Evolutionary conservation across 495 filamentous ascomycete genomes (phyloP).

Genomic region (Lophiostoma macrostomum): DNA sequence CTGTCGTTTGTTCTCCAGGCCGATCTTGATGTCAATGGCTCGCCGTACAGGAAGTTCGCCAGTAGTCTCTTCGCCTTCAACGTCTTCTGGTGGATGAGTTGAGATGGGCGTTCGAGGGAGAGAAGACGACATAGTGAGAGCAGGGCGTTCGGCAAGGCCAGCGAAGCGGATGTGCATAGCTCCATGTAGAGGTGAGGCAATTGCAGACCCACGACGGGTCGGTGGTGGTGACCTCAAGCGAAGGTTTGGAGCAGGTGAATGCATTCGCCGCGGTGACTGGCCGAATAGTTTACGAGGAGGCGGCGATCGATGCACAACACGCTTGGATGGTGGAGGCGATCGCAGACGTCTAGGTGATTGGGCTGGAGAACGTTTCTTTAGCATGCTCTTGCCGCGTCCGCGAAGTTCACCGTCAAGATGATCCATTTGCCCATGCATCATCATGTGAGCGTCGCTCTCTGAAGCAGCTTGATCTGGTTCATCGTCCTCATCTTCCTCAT

Average conservation of each 20-base stretch:
- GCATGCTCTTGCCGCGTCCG: conserved; percentile 40
- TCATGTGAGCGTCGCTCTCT: conserved; percentile 57
- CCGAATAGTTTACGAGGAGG: conserved; percentile 64
- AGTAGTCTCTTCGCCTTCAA: conserved; percentile 29
- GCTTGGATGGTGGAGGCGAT: conserved; percentile 45
- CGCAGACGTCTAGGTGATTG: conserved; percentile 50
- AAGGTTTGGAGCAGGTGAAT: conserved; percentile 57
- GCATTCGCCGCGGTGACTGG: conserved; percentile 66
- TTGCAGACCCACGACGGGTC: conserved; percentile 44
- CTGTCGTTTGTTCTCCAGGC: conserved; percentile 89
- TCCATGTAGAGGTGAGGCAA: conserved; percentile 15
- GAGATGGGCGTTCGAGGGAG: conserved; percentile 36
- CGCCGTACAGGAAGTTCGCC: conserved; percentile 51
- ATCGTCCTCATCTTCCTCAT: conserved; percentile 58
- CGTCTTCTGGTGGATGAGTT: conserved; percentile 13
- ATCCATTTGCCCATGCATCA: conserved; percentile 58
- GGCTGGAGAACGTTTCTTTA: conserved; percentile 46
- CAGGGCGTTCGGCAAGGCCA: conserved; percentile 37
- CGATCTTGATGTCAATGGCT: conserved; percentile 95
- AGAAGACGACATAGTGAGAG: conserved; percentile 39
- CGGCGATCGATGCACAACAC: conserved; percentile 50
- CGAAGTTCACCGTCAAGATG: conserved; percentile 38
- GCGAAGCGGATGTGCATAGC: conserved; percentile 9
- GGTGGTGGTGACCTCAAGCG: conserved; percentile 55
- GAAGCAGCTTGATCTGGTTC: conserved; percentile 34